These are phyloP conservation scores for Ophiostoma sp. DNA, from an alignment of 2,329 filamentous ascomycete genomes.

Conservation along the genomic window DNA sequence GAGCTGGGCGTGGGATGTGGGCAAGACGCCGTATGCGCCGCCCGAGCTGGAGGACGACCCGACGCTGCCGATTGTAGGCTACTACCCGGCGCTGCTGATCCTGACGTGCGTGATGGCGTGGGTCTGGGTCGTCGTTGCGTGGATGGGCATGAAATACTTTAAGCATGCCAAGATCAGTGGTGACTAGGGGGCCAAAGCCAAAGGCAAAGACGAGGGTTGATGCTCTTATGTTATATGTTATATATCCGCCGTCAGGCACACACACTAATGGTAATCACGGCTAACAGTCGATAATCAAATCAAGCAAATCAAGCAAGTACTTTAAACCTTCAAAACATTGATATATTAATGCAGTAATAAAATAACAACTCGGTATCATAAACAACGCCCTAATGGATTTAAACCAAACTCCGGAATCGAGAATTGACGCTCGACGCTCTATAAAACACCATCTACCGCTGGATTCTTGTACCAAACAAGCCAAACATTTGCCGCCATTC, in stretches of 20 bases:
- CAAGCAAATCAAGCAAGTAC: neutral
- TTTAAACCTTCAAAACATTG: too few relatives aligned
- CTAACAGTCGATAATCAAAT: neutral
- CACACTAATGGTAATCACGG: constrained; percentile 12
- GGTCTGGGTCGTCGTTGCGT: constrained; percentile 97
- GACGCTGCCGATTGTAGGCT: constrained; percentile 90
- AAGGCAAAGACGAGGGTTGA: neutral
- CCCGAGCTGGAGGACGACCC: constrained; percentile 93
- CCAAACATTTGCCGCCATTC: constrained; percentile 59
- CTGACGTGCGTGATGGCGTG: constrained; percentile 94
- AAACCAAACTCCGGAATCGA: neutral
- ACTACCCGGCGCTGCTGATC: constrained; percentile 92
- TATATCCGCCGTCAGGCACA: constrained; percentile 15
- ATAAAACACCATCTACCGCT: neutral
- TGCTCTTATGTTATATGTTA: neutral
- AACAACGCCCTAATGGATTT: neutral
- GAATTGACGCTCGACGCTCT: neutral
- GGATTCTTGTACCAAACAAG: constrained; percentile 60
- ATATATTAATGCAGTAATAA: too few relatives aligned
- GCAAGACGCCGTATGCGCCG: constrained; percentile 89
- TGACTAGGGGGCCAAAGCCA: constrained; percentile 39
- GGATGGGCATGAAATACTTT: constrained; percentile 99
- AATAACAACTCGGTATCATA: neutral
- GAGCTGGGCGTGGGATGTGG: constrained; percentile 99
- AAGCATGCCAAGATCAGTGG: constrained; percentile 85